Evolutionary conservation across 176 grass and related monocot genomes (phyloP).

Genomic region (Cymbopogon citratus): DNA sequence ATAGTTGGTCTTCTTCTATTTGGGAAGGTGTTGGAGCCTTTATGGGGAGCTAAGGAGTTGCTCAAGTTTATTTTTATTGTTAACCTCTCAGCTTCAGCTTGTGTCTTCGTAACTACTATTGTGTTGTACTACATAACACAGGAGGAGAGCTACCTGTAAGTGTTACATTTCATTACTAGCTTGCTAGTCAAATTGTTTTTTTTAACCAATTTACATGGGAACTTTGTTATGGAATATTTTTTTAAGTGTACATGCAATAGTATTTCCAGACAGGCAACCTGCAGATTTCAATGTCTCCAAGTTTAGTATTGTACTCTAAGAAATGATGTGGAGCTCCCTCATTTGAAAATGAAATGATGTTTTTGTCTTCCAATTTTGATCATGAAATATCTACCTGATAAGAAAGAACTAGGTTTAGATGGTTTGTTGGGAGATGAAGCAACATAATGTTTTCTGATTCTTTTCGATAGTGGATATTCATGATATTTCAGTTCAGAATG

Average conservation of each 20-base stretch:
- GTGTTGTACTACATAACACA: constrained; percentile 64
- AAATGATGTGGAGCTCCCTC: not conserved
- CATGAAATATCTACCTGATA: not conserved
- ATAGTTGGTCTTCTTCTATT: constrained; percentile 59
- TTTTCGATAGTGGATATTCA: not conserved
- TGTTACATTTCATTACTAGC: not conserved
- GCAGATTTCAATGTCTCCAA: not conserved
- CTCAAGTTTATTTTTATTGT: constrained; percentile 86
- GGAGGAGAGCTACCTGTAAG: constrained; percentile 81
- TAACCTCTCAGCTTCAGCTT: constrained; percentile 69
- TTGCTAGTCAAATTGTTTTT: not conserved
- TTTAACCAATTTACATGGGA: not conserved
- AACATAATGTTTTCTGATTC: not conserved
- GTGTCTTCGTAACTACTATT: constrained; percentile 72
- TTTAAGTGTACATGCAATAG: not conserved
- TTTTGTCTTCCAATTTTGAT: not conserved
- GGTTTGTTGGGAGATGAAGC: not conserved
- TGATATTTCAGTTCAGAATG: not conserved
- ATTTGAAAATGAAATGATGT: not conserved
- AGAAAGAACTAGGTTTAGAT: not conserved
- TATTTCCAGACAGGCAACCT: not conserved
- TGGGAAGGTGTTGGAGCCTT: constrained; percentile 69
- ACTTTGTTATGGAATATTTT: not conserved
- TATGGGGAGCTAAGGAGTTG: constrained; percentile 80
- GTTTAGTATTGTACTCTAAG: not conserved